Evolutionary conservation across 2,329 filamentous ascomycete species (phyloP).

Genomic region (Massarina eburnea): DNA sequence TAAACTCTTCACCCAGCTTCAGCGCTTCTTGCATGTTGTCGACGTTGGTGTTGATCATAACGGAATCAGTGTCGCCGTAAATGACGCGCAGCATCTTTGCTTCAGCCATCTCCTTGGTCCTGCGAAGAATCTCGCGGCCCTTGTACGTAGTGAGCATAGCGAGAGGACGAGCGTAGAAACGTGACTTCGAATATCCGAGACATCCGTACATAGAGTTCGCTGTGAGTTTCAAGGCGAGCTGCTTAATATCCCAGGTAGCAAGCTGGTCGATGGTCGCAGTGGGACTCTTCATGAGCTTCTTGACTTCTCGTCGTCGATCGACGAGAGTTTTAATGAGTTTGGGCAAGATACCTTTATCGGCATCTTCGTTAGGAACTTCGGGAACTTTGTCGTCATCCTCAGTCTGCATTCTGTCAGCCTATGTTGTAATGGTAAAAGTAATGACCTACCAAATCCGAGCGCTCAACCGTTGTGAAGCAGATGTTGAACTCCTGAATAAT

Average conservation of each 20-base stretch:
- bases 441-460: constrained; percentile 65
- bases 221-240: constrained; percentile 92
- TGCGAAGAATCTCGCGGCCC: constrained; percentile 93
- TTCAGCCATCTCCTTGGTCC: constrained; percentile 94
- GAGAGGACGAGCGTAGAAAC: constrained; percentile 93
- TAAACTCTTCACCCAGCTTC: constrained; percentile 92
- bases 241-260: constrained; percentile 97
- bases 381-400: constrained; percentile 87
- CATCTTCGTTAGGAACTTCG: constrained; percentile 72
- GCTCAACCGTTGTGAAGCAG: constrained; percentile 96
- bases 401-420: constrained; percentile 46
- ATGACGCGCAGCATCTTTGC: constrained; percentile 90
- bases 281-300: constrained; percentile 95
- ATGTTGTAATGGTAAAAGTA: neutral
- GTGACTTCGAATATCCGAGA: constrained; percentile 92
- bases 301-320: constrained; percentile 84
- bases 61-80: constrained; percentile 97
- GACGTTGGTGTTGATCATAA: constrained; percentile 99
- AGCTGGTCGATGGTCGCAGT: constrained; percentile 81
- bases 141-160: constrained; percentile 97
- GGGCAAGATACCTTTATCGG: constrained; percentile 83
- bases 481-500: constrained; percentile 99
- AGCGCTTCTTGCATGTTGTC: constrained; percentile 89
- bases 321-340: constrained; percentile 91
- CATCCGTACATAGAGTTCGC: constrained; percentile 99